Evolutionary conservation across 139 green algal species (phyloP).

Genomic region (Volvox reticuliferus): DNA sequence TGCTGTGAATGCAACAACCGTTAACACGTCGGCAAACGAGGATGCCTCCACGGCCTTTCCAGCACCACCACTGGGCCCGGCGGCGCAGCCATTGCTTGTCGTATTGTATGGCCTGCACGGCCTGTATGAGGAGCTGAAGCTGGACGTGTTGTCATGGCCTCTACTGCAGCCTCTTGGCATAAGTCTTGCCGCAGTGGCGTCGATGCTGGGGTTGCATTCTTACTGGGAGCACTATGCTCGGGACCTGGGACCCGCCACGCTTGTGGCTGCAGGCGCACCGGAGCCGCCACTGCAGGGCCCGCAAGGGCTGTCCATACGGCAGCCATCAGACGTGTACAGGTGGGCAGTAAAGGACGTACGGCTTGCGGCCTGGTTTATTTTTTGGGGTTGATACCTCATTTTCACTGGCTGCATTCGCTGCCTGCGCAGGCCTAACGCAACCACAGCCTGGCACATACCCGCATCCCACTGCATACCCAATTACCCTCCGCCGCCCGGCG

Average conservation of each 20-base stretch:
- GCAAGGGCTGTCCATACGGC: constrained; percentile 23
- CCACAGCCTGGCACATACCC: no score
- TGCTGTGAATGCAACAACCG: background rate
- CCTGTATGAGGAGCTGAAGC: constrained; percentile 84
- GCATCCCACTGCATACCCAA: no score
- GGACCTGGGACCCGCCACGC: constrained; percentile 59
- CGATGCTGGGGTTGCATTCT: constrained; percentile 46
- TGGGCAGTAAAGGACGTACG: background rate
- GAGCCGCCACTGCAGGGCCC: constrained; percentile 28
- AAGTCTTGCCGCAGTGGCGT: constrained; percentile 44
- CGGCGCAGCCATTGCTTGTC: constrained; percentile 41
- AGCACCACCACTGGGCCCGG: background rate
- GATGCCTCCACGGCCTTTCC: background rate
- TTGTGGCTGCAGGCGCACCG: constrained; percentile 24
- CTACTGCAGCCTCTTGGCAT: constrained; percentile 61
- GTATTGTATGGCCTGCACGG: constrained; percentile 77
- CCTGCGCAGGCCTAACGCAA: no score
- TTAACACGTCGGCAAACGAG: background rate
- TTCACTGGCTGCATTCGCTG: no score
- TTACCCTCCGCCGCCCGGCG: no score
- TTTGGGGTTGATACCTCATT: no score
- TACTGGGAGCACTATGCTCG: constrained; percentile 77
- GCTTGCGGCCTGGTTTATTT: no score
- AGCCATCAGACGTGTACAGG: constrained; percentile 43
- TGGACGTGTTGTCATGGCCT: constrained; percentile 68